Evolutionary conservation across 2,329 filamentous ascomycete genomes (phyloP).

Genomic region (Pezicula neosporulosa): DNA sequence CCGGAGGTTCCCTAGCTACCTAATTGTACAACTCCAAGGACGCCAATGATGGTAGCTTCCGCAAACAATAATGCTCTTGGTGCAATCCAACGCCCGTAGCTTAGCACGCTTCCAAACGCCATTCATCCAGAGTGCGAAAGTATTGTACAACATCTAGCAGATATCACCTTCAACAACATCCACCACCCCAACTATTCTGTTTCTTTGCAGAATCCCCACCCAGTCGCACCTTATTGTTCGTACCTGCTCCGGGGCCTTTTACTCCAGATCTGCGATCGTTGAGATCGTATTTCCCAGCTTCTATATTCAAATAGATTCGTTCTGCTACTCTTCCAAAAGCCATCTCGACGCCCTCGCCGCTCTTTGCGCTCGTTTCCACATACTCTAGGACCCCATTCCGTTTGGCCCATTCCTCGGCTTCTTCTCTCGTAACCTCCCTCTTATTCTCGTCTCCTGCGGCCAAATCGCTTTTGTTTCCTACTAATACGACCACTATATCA

Average conservation of each 20-base stretch:
- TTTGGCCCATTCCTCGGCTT: conserved; percentile 87
- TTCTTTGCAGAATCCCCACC: conserved; percentile 13
- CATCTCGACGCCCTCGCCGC: conserved; percentile 86
- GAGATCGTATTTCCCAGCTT: conserved; percentile 84
- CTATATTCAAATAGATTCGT: conserved; percentile 94
- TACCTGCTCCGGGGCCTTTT: conserved; percentile 62
- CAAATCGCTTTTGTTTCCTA: conserved; percentile 93
- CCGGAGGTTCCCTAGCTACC: too few species aligned
- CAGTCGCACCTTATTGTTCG: conserved; percentile 36
- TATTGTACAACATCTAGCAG: not conserved
- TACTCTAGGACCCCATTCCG: conserved; percentile 86
- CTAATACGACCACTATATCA: conserved; percentile 89
- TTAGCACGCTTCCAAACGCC: conserved; percentile 12
- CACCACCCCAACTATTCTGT: conserved; percentile 16
- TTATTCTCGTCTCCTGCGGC: conserved; percentile 55
- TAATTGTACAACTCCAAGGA: too few species aligned
- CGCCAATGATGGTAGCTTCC: not conserved
- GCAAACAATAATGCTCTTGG: conserved; percentile 12
- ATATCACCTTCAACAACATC: conserved; percentile 20
- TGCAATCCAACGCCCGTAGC: conserved; percentile 11
- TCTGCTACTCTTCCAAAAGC: conserved; percentile 93
- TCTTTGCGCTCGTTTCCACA: conserved; percentile 95
- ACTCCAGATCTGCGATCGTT: conserved; percentile 91
- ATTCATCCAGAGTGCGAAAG: conserved; percentile 10
- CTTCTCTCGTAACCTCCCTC: conserved; percentile 75